Base-by-base conservation (phyloP, 768 basidiomycete species). In the Rhodotorula kratochvilovae region DNA sequence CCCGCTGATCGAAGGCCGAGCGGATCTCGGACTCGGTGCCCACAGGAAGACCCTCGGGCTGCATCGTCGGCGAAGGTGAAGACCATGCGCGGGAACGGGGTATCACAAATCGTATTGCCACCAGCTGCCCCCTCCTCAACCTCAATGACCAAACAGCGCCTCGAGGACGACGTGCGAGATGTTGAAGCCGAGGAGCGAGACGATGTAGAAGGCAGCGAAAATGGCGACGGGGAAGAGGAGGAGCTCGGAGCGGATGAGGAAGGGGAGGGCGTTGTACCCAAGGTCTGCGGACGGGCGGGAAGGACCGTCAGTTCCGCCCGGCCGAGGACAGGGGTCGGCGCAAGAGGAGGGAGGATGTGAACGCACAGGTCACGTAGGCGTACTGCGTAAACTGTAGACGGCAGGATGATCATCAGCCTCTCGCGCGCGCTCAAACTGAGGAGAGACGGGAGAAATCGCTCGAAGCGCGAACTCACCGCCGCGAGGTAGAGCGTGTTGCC, bases 401-500 rank as follows among this genome's bases (percentile, higher is more conserved):
- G 19, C 1, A 11, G 16, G 4, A 16, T 4, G 91, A 21, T 11
- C n/a, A 29, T 54, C 53, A 54, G 53, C n/a, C 39, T 39, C 39
- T 39, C 39, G 16, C 53, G 15, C 27, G 19, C 12, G 31, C 13
- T 33, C 29, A 31, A 16, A 27, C 5, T 33, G 35, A 15, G 29
- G 46, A 13, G n/a, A 21, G 45, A 56, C 39, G n/a, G 51, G 51
- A 45, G 46, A 50, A 25, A 2, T 23, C 19, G 17, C 45, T 16
- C 45, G 17, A 46, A 21, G 17, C 46, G 61, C 66, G n/a, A 56
- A 56, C 55, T 36, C 55, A 56, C 55, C 21, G 57, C 94, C 33
- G 88, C 88, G 36, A 97, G 86, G 80, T 92, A 94, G 17, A 94
- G 82, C 2, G 92, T 94, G 73, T 97, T 97, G 59, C 93, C 95